Percentiles rank a stretch among this genome's conserved stretches.
phyloP scores from a whole-genome alignment of 2,329 filamentous ascomycete genomes.

The Coniochaeta ligniaria region DNA sequence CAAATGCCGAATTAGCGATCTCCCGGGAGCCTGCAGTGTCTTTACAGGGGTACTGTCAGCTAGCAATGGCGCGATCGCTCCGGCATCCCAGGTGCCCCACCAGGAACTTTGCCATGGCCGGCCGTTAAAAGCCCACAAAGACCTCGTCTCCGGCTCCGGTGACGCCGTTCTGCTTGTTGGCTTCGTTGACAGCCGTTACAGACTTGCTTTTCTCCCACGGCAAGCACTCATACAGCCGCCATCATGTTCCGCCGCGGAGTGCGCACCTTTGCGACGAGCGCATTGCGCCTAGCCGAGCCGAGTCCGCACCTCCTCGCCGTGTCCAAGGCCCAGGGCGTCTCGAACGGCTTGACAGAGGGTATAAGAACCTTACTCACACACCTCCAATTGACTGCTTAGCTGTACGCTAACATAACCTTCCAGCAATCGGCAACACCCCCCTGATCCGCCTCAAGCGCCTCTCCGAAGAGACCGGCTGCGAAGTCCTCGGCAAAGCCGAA shows the following conservation, averaged over 20 bases:
- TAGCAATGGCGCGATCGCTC: neutral
- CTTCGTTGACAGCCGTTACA: neutral
- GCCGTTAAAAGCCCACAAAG: neutral
- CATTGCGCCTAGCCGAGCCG: slow-evolving; percentile 43
- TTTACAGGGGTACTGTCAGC: neutral
- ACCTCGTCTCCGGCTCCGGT: neutral
- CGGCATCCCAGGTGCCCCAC: neutral
- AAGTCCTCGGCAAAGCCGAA: slow-evolving; percentile 92
- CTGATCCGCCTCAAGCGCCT: slow-evolving; percentile 84
- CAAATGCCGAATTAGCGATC: neutral
- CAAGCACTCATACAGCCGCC: neutral
- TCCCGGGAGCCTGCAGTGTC: neutral
- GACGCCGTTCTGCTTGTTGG: neutral
- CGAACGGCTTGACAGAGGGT: slow-evolving; percentile 78
- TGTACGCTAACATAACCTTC: no score
- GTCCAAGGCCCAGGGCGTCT: slow-evolving; percentile 71
- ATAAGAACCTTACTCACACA: slow-evolving; percentile 32
- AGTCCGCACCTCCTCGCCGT: slow-evolving; percentile 61
- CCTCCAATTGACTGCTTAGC: no score
- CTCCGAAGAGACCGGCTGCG: slow-evolving; percentile 86
- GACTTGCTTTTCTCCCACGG: neutral
- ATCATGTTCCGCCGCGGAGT: slow-evolving; percentile 64
- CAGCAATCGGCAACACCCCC: slow-evolving; percentile 95
- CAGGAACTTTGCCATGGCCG: neutral
- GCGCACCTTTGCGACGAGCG: slow-evolving; percentile 59